Percentiles rank a stretch among this genome's conserved stretches.
Conservation (phyloP, 164 flowering plant genomes). For the Amborella trichopoda region DNA sequence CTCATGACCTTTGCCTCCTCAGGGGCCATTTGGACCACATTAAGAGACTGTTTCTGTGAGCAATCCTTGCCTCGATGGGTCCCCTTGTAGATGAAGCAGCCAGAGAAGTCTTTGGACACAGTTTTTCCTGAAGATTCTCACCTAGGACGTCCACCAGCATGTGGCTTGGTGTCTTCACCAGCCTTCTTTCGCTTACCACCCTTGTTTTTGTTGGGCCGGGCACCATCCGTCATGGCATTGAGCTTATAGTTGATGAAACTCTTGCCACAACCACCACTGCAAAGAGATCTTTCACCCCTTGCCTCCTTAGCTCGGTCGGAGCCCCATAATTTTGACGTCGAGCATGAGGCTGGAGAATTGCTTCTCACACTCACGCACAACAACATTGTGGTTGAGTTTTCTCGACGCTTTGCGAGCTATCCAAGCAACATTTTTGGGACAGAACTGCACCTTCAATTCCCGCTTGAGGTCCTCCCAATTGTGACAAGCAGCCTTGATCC, state of each 20-base stretch:
- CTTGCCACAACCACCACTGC: background rate
- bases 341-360: slow-evolving; percentile 7
- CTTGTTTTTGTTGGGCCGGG: background rate
- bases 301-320: slow-evolving; percentile 4
- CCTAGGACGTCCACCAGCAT: background rate
- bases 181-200: too few relatives aligned
- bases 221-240: background rate
- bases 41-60: too few relatives aligned
- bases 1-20: too few relatives aligned
- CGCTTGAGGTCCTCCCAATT: background rate
- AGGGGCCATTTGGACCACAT: too few relatives aligned
- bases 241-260: background rate
- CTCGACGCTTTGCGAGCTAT: slow-evolving; percentile 2
- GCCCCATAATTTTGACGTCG: slow-evolving; percentile 17
- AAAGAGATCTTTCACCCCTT: slow-evolving; percentile 7
- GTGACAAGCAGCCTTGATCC: background rate
- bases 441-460: slow-evolving; percentile 10
- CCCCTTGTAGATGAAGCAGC: background rate
- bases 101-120: background rate
- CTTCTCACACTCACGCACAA: slow-evolving; percentile 6
- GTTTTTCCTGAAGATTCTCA: background rate
- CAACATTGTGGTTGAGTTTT: background rate
- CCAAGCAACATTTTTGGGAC: slow-evolving; percentile 6
- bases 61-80: background rate
- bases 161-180: too few relatives aligned